phyloP scores from a whole-genome alignment of 495 filamentous ascomycete genomes.

The Penicillium fimorum region DNA sequence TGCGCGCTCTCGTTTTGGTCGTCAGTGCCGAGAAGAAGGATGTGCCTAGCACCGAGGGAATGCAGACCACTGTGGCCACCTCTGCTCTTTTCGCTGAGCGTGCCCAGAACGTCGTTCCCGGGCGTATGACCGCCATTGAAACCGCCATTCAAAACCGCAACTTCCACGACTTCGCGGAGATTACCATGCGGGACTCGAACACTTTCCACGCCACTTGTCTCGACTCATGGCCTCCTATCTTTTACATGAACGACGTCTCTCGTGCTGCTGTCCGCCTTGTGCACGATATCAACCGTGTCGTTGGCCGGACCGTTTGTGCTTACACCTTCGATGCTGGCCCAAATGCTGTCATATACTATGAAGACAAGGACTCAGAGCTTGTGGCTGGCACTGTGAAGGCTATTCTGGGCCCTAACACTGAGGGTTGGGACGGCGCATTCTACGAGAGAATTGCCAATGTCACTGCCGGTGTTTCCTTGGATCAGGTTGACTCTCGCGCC shows the following conservation, averaged over 20 bases:
- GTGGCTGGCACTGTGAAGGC: conserved; percentile 70
- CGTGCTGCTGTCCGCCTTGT: conserved; percentile 82
- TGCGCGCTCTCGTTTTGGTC: conserved; percentile 88
- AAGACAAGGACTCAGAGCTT: conserved; percentile 66
- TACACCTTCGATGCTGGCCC: conserved; percentile 99
- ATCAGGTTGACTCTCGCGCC: conserved; percentile 54
- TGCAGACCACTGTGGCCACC: conserved; percentile 93
- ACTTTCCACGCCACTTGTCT: conserved; percentile 92
- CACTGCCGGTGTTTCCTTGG: conserved; percentile 45
- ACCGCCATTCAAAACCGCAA: conserved; percentile 71
- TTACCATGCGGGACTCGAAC: conserved; percentile 96
- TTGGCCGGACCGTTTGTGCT: conserved; percentile 73
- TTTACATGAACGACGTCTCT: conserved; percentile 94
- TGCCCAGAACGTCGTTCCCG: conserved; percentile 70
- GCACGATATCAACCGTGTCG: conserved; percentile 77
- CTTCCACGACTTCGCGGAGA: conserved; percentile 81
- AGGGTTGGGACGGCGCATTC: conserved; percentile 62
- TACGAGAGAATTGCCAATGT: conserved; percentile 47
- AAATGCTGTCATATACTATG: conserved; percentile 94
- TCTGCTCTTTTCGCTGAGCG: conserved; percentile 77
- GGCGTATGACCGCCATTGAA: conserved; percentile 84
- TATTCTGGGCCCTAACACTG: conserved; percentile 46
- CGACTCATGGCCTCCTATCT: conserved; percentile 94
- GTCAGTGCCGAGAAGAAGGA: conserved; percentile 92
- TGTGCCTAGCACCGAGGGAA: conserved; percentile 84